Percentiles rank a stretch among this genome's conserved stretches.
Conservation (phyloP, 352 stramenopile species). For the Globisporangium polare region DNA sequence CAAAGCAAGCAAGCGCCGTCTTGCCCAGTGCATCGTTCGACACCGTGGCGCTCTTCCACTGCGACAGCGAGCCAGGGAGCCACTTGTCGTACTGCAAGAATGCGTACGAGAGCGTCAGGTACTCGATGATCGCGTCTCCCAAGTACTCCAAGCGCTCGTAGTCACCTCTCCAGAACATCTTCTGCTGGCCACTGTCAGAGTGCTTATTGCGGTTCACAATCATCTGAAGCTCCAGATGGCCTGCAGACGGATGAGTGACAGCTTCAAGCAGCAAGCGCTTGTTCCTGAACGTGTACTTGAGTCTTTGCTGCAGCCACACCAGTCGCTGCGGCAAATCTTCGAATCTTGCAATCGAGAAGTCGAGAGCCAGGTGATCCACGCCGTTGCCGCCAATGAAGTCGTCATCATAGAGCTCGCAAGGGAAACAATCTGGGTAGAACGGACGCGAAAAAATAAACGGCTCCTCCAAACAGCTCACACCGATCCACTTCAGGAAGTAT, state of each 20-base stretch:
- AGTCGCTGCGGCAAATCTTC: constrained; percentile 54
- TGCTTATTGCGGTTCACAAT: constrained; percentile 14
- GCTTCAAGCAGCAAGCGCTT: constrained; percentile 74
- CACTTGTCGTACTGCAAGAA: constrained; percentile 66
- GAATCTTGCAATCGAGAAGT: constrained; percentile 54
- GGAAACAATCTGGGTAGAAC: constrained; percentile 71
- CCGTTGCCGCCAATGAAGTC: constrained; percentile 18
- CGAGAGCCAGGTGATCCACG: constrained; percentile 28
- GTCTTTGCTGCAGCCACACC: constrained; percentile 56
- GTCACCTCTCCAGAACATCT: constrained; percentile 66
- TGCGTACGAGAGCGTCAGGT: constrained; percentile 82
- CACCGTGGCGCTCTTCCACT: constrained; percentile 85
- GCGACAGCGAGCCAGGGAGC: constrained; percentile 70
- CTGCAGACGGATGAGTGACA: constrained; percentile 73
- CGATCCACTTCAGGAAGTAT: constrained; percentile 76
- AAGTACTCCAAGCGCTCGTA: constrained; percentile 89
- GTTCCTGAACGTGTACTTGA: constrained; percentile 84
- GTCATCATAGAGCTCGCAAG: constrained; percentile 51
- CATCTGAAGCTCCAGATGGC: constrained; percentile 47
- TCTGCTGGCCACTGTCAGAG: constrained; percentile 25
- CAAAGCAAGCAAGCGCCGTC: constrained; percentile 74
- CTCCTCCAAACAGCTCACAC: constrained; percentile 50
- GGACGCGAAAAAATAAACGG: constrained; percentile 35
- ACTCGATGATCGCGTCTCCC: constrained; percentile 87
- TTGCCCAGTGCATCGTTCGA: constrained; percentile 85